Conservation (phyloP, 306 rosid species). For the Trichosanthes truncata region DNA sequence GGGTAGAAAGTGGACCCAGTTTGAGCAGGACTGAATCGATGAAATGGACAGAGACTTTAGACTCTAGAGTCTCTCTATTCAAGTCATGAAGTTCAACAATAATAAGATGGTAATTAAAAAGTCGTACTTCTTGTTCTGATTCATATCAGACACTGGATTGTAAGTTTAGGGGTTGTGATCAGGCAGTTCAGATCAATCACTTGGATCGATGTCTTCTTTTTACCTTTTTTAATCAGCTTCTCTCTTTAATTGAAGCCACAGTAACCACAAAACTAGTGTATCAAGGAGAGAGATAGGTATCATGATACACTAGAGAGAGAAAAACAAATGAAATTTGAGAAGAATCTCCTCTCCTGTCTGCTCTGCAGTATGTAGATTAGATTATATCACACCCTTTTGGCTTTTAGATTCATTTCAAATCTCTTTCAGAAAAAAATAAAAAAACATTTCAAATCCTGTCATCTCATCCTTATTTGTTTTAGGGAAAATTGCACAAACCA, state of each 20-base stretch:
- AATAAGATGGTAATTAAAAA: background rate
- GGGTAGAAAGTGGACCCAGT: conserved; percentile 1
- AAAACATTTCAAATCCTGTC: background rate
- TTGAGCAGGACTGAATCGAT: background rate
- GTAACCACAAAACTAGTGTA: background rate
- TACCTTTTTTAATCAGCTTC: background rate
- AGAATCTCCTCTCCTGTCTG: background rate
- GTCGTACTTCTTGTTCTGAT: background rate
- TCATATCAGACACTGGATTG: background rate
- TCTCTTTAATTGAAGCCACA: background rate
- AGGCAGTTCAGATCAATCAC: background rate
- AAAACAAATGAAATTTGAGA: background rate
- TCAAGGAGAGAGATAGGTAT: background rate
- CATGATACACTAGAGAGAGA: background rate
- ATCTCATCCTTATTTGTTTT: background rate
- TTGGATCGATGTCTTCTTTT: background rate
- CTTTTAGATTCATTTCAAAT: background rate
- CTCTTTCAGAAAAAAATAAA: background rate
- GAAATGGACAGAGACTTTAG: background rate
- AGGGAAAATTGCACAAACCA: too few relatives aligned
- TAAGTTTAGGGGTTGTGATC: background rate
- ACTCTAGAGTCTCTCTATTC: background rate
- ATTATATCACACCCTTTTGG: background rate
- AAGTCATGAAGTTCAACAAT: background rate
- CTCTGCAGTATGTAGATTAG: background rate